These are phyloP conservation scores for Moesziomyces sp. DNA, from an alignment of 1,284 basidiomycete species.

Conservation along the genomic window DNA sequence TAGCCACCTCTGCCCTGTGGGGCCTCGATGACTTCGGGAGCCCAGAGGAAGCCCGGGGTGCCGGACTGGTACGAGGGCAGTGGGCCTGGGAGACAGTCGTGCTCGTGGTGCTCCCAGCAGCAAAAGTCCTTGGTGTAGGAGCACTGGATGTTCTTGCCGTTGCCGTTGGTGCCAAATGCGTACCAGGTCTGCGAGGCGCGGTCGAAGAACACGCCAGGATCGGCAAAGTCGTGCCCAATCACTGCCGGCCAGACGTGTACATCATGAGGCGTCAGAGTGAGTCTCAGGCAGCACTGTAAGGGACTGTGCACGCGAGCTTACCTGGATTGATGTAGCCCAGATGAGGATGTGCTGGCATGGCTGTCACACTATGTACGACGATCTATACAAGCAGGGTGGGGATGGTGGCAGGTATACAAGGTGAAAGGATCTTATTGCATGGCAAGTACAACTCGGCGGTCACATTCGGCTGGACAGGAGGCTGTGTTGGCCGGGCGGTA, in stretches of 20 bases:
- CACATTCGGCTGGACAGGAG: too few relatives aligned
- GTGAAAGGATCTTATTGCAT: slow-evolving; percentile 1
- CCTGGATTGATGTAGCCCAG: slow-evolving; percentile 51
- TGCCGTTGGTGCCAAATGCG: slow-evolving; percentile 52
- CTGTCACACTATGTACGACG: neutral
- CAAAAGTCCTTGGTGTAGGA: slow-evolving; percentile 52
- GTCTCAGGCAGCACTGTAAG: neutral
- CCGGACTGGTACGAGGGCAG: slow-evolving; percentile 43
- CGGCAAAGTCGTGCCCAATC: slow-evolving; percentile 50
- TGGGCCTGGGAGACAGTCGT: slow-evolving; percentile 53
- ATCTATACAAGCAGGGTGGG: neutral
- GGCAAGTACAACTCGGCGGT: too few relatives aligned
- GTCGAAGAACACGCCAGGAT: slow-evolving; percentile 56
- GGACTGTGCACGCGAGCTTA: slow-evolving; percentile 3
- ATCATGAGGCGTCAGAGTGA: too few relatives aligned
- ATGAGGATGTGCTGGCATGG: slow-evolving; percentile 52
- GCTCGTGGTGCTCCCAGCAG: slow-evolving; percentile 47
- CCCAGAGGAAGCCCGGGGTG: slow-evolving; percentile 49
- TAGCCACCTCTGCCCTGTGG: slow-evolving; percentile 49
- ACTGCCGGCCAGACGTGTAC: slow-evolving; percentile 8
- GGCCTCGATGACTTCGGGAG: slow-evolving; percentile 53
- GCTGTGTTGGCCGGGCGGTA: too few relatives aligned
- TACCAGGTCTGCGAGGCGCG: slow-evolving; percentile 34
- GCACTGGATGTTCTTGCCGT: slow-evolving; percentile 55
- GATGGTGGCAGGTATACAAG: neutral